phyloP scores from a whole-genome alignment of 371 early-diverging fungal genomes.

The Rozella allomycis region DNA sequence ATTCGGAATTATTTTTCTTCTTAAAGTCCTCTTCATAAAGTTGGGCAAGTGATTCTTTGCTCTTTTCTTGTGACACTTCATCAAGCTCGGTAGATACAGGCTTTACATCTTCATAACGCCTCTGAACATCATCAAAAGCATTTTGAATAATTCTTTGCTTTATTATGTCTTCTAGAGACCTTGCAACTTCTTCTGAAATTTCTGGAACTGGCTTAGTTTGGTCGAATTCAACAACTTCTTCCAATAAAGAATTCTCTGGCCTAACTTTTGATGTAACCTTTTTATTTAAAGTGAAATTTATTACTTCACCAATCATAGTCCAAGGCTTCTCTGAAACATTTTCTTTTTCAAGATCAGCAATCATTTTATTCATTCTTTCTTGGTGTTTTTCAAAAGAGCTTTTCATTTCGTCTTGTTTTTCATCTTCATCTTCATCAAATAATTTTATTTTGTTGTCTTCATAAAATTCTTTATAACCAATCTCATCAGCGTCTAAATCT shows the following conservation, averaged over 20 bases:
- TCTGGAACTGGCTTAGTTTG: conserved; percentile 77
- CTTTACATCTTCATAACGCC: conserved; percentile 27
- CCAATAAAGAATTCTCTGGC: conserved; percentile 76
- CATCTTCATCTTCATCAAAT: conserved; percentile 2
- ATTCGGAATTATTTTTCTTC: conserved; percentile 38
- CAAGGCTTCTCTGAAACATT: conserved; percentile 61
- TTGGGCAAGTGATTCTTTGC: conserved; percentile 65
- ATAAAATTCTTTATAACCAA: conserved; percentile 24
- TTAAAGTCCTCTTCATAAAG: conserved; percentile 65
- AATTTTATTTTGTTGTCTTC: conserved; percentile 2
- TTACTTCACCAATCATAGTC: conserved; percentile 75
- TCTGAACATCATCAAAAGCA: conserved; percentile 75
- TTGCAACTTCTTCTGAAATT: conserved; percentile 71
- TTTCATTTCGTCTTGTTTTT: conserved; percentile 8
- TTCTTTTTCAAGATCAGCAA: conserved; percentile 61
- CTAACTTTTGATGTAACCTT: conserved; percentile 42
- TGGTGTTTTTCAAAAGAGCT: conserved; percentile 59
- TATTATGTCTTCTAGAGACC: conserved; percentile 73
- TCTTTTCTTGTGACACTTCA: conserved; percentile 56
- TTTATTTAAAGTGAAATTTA: too few species aligned
- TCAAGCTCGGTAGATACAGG: conserved; percentile 53
- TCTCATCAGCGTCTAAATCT: conserved; percentile 6
- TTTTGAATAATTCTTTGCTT: conserved; percentile 60
- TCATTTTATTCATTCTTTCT: conserved; percentile 35
- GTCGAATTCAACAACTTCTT: conserved; percentile 81